Percentiles rank a stretch among this genome's conserved stretches.
These are phyloP conservation scores for Epithemia pelagica DNA, from an alignment of 108 stramenopile species.

Conservation along the genomic window DNA sequence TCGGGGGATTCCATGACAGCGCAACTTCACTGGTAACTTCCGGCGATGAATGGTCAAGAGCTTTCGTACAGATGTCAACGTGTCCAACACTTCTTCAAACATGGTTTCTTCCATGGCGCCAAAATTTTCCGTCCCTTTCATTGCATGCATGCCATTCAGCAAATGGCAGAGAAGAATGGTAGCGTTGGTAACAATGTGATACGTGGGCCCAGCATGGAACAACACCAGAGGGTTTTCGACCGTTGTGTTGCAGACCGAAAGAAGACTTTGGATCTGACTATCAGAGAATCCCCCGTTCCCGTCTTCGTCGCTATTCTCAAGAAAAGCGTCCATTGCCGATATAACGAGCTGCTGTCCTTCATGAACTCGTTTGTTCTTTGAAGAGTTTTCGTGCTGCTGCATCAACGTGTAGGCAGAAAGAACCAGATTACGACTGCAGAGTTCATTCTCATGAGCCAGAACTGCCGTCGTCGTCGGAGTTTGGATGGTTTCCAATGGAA, in stretches of 20 bases:
- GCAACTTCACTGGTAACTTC: constrained; percentile 65
- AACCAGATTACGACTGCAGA: constrained; percentile 83
- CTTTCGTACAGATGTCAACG: constrained; percentile 66
- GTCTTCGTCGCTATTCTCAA: constrained; percentile 67
- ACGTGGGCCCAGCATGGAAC: constrained; percentile 71
- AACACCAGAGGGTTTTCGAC: constrained; percentile 76
- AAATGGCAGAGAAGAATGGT: constrained; percentile 78
- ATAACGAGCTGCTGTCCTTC: constrained; percentile 71
- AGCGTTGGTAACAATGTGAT: constrained; percentile 80
- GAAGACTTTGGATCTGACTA: constrained; percentile 65
- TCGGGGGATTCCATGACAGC: constrained; percentile 80
- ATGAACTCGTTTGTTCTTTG: constrained; percentile 32
- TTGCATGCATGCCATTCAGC: constrained; percentile 74
- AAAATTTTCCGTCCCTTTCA: constrained; percentile 23
- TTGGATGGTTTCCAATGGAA: constrained; percentile 33
- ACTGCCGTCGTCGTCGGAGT: constrained; percentile 54
- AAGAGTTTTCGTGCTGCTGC: constrained; percentile 56
- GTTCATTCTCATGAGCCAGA: constrained; percentile 67
- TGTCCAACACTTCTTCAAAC: constrained; percentile 79
- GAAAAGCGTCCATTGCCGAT: constrained; percentile 77
- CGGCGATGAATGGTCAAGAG: constrained; percentile 68
- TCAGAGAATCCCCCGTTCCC: constrained; percentile 67
- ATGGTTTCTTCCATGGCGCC: constrained; percentile 65
- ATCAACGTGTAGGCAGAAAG: constrained; percentile 66
- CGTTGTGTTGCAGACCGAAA: constrained; percentile 72